Evolutionary conservation across 1,284 basidiomycete species (phyloP).

Genomic region (Tilletiaria anomala): DNA sequence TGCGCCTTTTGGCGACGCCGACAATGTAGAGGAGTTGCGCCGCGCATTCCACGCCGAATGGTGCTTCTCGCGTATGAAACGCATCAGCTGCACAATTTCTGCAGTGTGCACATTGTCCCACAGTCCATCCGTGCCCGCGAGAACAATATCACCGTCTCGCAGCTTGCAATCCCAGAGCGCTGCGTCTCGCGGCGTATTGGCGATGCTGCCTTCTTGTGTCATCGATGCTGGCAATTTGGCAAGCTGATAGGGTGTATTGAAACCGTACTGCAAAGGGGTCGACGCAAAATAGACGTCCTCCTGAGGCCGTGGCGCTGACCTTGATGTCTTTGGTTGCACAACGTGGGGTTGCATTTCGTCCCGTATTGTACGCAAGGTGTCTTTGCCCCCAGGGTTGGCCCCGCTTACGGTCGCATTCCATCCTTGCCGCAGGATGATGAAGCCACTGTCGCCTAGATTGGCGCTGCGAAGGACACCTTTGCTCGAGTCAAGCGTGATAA

Average conservation of each 20-base stretch:
- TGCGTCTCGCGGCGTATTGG: slow-evolving; percentile 25
- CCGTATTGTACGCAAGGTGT: no score
- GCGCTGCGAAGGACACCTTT: slow-evolving; percentile 62
- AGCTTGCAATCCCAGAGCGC: slow-evolving; percentile 17
- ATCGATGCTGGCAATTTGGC: slow-evolving; percentile 26
- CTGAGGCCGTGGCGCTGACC: no score
- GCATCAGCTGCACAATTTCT: slow-evolving; percentile 23
- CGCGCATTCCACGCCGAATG: slow-evolving; percentile 15
- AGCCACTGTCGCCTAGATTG: slow-evolving; percentile 82
- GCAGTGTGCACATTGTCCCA: slow-evolving; percentile 60
- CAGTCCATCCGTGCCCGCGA: slow-evolving; percentile 61
- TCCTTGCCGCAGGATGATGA: slow-evolving; percentile 49
- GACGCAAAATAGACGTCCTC: no score
- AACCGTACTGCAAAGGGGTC: slow-evolving; percentile 27
- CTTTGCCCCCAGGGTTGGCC: slow-evolving; percentile 9
- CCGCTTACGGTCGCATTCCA: neutral
- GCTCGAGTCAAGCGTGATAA: slow-evolving; percentile 60
- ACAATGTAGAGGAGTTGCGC: no score
- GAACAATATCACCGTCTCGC: slow-evolving; percentile 27
- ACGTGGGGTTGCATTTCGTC: no score
- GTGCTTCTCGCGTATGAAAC: slow-evolving; percentile 33
- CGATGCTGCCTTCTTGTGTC: slow-evolving; percentile 17
- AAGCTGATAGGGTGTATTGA: slow-evolving; percentile 37
- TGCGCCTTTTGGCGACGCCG: no score
- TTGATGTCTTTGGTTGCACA: no score